Evolutionary conservation across 2,329 filamentous ascomycete genomes (phyloP).

Genomic region (Tricladium varicosporioides): DNA sequence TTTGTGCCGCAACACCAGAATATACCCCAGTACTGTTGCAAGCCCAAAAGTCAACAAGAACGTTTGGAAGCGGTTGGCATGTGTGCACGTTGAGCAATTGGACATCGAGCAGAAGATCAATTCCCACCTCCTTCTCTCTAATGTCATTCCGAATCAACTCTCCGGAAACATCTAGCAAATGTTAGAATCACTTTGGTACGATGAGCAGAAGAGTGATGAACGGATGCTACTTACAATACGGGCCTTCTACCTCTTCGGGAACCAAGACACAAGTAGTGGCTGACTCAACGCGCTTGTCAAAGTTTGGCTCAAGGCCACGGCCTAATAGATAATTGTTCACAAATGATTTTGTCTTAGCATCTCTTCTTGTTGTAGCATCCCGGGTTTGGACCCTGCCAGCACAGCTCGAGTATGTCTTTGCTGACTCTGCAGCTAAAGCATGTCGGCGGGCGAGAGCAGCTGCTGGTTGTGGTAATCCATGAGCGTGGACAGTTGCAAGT

Average conservation of each 20-base stretch:
- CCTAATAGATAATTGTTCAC: constrained; percentile 1
- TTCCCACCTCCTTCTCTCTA: constrained; percentile 35
- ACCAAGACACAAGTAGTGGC: background rate
- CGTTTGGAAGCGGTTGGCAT: constrained; percentile 39
- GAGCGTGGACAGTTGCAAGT: background rate
- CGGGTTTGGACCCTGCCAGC: background rate
- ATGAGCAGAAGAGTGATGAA: background rate
- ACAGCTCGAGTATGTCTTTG: background rate
- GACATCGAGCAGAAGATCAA: constrained; percentile 41
- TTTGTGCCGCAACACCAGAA: constrained; percentile 37
- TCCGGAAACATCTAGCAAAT: constrained; percentile 35
- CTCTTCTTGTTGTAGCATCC: background rate
- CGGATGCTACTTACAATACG: background rate
- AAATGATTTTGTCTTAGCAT: background rate
- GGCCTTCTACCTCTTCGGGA: background rate
- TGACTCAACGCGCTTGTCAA: background rate
- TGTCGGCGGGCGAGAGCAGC: background rate
- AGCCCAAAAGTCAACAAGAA: constrained; percentile 40
- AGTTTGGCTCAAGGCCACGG: constrained; percentile 2
- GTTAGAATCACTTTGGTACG: background rate
- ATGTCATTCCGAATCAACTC: constrained; percentile 40
- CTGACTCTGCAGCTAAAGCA: background rate
- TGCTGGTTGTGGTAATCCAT: background rate
- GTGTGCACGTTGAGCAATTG: constrained; percentile 41
- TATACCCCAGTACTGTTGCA: constrained; percentile 42